A percentile compares a stretch with the other conserved stretches of the same genome.
Evolutionary conservation across 176 grass and related monocot species (phyloP).

Genomic region (Rhynchospora tenuis): DNA sequence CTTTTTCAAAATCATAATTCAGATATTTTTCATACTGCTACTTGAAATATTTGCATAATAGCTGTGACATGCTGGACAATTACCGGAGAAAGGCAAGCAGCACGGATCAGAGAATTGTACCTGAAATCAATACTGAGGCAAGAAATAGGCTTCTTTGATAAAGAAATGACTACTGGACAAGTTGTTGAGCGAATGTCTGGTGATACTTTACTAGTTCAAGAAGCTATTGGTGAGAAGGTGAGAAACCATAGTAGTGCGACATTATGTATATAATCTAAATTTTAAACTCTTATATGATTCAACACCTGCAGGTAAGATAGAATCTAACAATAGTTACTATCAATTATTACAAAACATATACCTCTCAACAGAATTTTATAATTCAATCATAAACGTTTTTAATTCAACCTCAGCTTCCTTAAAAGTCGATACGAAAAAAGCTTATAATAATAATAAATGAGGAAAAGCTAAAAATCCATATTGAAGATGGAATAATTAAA

Average conservation of each 20-base stretch:
- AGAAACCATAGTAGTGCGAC: neutral
- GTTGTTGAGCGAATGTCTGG: constrained; percentile 33
- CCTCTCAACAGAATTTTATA: neutral
- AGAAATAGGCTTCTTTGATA: constrained; percentile 47
- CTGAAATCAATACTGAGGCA: constrained; percentile 38
- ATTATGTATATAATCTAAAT: neutral
- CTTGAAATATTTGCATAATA: neutral
- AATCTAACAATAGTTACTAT: neutral
- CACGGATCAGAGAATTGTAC: constrained; percentile 31
- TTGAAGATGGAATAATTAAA: too few species aligned
- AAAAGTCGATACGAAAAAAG: neutral
- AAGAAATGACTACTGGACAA: constrained; percentile 35
- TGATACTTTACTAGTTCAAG: constrained; percentile 37
- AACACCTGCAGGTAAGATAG: neutral
- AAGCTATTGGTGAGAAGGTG: constrained; percentile 45
- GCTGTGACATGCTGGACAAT: constrained; percentile 46
- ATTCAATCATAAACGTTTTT: neutral
- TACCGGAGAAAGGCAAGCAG: constrained; percentile 36
- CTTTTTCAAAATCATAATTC: neutral
- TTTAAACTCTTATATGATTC: neutral
- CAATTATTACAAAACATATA: neutral
- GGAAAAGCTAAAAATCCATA: too few species aligned
- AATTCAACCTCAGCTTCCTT: too few species aligned
- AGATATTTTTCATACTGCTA: too few species aligned
- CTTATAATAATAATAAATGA: too few species aligned